Conservation (phyloP, 331 rosid species). For the Phaseolus coccineus region DNA sequence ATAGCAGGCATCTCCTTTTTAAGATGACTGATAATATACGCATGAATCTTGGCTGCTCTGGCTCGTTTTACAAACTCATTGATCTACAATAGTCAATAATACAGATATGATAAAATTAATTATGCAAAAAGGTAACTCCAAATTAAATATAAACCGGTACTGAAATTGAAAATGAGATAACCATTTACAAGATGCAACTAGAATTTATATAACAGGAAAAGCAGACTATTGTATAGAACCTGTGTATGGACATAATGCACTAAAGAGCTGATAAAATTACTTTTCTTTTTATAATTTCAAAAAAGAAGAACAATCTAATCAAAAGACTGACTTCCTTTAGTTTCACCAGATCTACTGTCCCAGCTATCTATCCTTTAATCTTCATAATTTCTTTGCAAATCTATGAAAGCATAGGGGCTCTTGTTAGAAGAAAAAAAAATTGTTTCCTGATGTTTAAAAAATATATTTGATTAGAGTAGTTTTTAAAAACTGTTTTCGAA, state of each 20-base stretch:
- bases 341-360: slow-evolving; percentile 10
- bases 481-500: not conserved
- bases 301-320: not conserved
- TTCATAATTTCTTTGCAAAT: slow-evolving; percentile 8
- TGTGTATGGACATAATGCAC: not conserved
- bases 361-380: slow-evolving; percentile 5
- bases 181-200: not conserved
- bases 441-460: not conserved
- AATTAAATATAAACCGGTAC: slow-evolving; percentile 23
- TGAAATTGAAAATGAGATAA: slow-evolving; percentile 15
- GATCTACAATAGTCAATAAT: slow-evolving; percentile 55
- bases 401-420: not conserved
- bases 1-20: slow-evolving; percentile 87
- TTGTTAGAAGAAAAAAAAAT: no score
- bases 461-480: not conserved
- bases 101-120: not conserved
- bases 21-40: slow-evolving; percentile 84
- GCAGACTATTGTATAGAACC: not conserved
- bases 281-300: not conserved
- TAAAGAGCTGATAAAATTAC: not conserved
- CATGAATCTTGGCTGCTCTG: slow-evolving; percentile 90
- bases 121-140: slow-evolving; percentile 16
- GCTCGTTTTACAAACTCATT: slow-evolving; percentile 95
- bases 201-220: not conserved
- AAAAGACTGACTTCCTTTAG: slow-evolving; percentile 2